A percentile compares a stretch with the other conserved stretches of the same genome.
These are phyloP conservation scores for Myxozyma lipomycoides DNA, from an alignment of 805 yeast species.

Conservation along the genomic window DNA sequence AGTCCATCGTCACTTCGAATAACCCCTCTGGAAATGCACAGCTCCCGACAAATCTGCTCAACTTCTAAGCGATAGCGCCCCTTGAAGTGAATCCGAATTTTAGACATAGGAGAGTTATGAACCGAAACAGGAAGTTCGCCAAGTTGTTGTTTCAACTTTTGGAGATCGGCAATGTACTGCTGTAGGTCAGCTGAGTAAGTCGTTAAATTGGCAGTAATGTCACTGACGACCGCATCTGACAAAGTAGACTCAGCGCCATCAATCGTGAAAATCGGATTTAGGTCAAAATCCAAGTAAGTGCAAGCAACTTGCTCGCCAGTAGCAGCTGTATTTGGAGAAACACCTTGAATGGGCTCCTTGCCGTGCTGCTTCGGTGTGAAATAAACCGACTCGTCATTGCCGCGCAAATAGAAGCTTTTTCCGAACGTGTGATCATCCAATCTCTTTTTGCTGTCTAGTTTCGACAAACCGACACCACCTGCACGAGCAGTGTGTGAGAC, in stretches of 20 bases:
- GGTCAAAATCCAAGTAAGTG: conserved; percentile 54
- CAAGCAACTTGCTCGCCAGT: neutral
- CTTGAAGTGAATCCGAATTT: conserved; percentile 62
- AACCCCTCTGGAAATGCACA: conserved; percentile 17
- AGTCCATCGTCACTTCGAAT: conserved; percentile 2
- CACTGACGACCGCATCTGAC: conserved; percentile 44
- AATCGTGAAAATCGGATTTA: conserved; percentile 42
- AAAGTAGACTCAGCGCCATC: conserved; percentile 44
- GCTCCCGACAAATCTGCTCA: conserved; percentile 36
- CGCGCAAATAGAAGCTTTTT: neutral
- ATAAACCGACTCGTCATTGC: neutral
- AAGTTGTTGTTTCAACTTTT: conserved; percentile 45
- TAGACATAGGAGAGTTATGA: conserved; percentile 38
- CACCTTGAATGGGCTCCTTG: neutral
- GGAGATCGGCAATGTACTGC: conserved; percentile 43
- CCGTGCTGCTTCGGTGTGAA: neutral
- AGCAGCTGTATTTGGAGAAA: neutral
- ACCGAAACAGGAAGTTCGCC: conserved; percentile 64
- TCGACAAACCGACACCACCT: conserved; percentile 15
- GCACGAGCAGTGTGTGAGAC: conserved; percentile 16
- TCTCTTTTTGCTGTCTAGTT: conserved; percentile 1
- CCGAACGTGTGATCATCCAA: neutral
- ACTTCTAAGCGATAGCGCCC: conserved; percentile 60
- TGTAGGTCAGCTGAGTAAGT: conserved; percentile 34
- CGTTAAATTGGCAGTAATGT: conserved; percentile 40